These are phyloP conservation scores for Pleurotus eryngii DNA, from an alignment of 768 basidiomycete species.

Conservation along the genomic window DNA sequence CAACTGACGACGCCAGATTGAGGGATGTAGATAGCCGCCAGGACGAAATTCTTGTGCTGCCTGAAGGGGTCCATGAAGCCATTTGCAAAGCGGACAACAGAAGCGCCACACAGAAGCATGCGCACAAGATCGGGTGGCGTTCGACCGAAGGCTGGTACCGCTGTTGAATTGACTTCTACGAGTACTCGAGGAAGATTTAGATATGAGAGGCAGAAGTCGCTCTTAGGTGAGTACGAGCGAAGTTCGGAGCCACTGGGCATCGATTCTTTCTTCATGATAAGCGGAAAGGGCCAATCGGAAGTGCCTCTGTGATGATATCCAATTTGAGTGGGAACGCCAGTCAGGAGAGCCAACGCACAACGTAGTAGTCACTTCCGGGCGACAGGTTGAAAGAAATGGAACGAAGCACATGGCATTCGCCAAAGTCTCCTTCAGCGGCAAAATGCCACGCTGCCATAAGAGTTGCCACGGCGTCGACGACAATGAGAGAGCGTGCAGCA, in stretches of 20 bases:
- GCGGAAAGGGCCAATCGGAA: not conserved
- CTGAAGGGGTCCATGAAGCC: not conserved
- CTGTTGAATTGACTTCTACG: constrained; percentile 5
- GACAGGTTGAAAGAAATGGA: not conserved
- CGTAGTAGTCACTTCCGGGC: not conserved
- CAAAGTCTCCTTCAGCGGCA: not conserved
- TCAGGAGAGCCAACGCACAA: not conserved
- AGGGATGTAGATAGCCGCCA: not conserved
- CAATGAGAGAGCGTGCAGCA: too few species aligned
- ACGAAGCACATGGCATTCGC: not conserved
- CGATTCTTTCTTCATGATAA: not conserved
- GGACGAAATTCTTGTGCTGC: not conserved
- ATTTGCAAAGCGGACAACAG: constrained; percentile 7
- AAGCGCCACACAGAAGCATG: constrained; percentile 5
- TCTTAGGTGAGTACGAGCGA: not conserved
- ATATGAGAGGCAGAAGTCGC: not conserved
- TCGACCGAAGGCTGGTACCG: not conserved
- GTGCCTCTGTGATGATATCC: not conserved
- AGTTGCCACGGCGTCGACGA: too few species aligned
- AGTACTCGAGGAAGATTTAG: not conserved
- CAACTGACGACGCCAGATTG: not conserved
- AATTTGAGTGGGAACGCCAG: not conserved
- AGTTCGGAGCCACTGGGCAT: not conserved
- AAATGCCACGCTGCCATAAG: too few species aligned
- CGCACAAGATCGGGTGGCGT: not conserved